Conservation (phyloP, 257 asterid genomes). For the Przewalskia tangutica region DNA sequence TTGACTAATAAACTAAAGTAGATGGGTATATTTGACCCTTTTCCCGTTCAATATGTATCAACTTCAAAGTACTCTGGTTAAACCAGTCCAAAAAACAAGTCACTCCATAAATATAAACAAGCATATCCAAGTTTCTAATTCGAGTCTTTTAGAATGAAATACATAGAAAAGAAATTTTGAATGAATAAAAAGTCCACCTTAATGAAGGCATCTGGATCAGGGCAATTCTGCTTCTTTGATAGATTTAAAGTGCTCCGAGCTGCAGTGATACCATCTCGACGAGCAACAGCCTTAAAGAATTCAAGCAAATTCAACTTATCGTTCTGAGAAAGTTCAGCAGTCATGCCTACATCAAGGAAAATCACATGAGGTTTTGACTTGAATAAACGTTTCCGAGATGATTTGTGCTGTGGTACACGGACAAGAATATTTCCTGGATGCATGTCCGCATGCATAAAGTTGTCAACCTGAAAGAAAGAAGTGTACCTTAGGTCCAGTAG, state of each 20-base stretch:
- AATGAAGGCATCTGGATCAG: conserved; percentile 61
- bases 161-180: neutral
- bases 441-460: conserved; percentile 81
- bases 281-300: conserved; percentile 69
- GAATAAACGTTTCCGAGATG: conserved; percentile 45
- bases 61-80: neutral
- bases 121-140: neutral
- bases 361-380: conserved; percentile 65
- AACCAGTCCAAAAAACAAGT: neutral
- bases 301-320: conserved; percentile 49
- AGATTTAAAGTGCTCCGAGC: conserved; percentile 51
- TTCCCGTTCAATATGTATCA: neutral
- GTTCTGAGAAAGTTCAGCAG: conserved; percentile 68
- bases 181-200: conserved; percentile 29
- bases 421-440: conserved; percentile 89
- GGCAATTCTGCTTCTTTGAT: conserved; percentile 68
- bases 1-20: no score
- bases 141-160: neutral
- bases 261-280: conserved; percentile 66
- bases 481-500: neutral
- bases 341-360: conserved; percentile 80
- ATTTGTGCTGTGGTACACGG: conserved; percentile 36
- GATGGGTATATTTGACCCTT: no score
- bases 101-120: neutral
- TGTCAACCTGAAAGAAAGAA: conserved; percentile 54